These are phyloP conservation scores for Karstenula rhodostoma DNA, from an alignment of 2,329 filamentous ascomycete species.

Conservation along the genomic window DNA sequence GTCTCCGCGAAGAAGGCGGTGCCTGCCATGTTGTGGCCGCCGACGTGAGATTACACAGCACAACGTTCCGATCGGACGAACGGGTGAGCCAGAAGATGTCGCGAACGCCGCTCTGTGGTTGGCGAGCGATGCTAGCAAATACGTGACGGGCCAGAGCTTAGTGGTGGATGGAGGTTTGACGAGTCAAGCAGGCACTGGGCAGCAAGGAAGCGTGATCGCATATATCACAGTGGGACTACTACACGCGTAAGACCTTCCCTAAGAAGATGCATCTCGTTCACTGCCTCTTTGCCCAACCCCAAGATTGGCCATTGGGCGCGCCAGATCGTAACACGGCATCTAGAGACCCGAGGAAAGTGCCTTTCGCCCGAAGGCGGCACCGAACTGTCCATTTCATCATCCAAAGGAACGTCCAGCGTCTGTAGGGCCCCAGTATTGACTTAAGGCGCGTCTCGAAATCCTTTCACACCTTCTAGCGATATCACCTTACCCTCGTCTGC, in stretches of 20 bases:
- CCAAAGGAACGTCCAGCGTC: no score
- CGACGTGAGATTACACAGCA: slow-evolving; percentile 42
- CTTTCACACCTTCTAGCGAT: slow-evolving; percentile 35
- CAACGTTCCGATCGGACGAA: slow-evolving; percentile 38
- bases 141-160: slow-evolving; percentile 44
- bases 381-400: no score
- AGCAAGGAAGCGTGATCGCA: neutral
- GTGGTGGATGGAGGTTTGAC: slow-evolving; percentile 49
- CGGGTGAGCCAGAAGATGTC: slow-evolving; percentile 46
- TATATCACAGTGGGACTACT: neutral
- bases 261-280: neutral
- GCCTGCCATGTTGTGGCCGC: slow-evolving; percentile 16
- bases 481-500: slow-evolving; percentile 34
- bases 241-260: neutral
- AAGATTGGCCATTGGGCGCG: no score
- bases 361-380: no score
- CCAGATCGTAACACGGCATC: no score
- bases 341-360: no score
- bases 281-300: no score
- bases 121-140: slow-evolving; percentile 36
- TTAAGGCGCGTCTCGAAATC: slow-evolving; percentile 36
- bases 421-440: neutral
- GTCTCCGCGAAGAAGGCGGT: slow-evolving; percentile 13
- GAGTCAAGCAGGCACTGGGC: slow-evolving; percentile 25
- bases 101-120: slow-evolving; percentile 44